A percentile compares a stretch with the other conserved stretches of the same genome.
These are phyloP conservation scores for Aspergillus conjunctus DNA, from an alignment of 495 filamentous ascomycete genomes.

Conservation along the genomic window DNA sequence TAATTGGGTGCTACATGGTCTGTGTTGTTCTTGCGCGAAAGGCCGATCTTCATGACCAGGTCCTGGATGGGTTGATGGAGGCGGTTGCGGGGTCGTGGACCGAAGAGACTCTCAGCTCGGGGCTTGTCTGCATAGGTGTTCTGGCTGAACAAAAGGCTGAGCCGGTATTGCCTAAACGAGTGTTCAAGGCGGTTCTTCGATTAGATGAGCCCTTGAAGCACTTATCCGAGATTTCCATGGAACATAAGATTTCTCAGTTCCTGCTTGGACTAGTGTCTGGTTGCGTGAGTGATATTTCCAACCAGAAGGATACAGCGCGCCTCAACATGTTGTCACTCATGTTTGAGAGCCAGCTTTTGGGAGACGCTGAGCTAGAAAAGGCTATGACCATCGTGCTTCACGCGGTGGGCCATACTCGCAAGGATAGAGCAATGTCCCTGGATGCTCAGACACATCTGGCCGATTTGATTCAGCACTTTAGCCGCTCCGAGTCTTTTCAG, in stretches of 20 bases:
- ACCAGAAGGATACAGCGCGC: constrained; percentile 57
- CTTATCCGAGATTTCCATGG: constrained; percentile 61
- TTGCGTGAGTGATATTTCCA: constrained; percentile 63
- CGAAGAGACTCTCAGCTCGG: constrained; percentile 65
- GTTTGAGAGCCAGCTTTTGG: constrained; percentile 62
- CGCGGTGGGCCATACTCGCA: constrained; percentile 35
- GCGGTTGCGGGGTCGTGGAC: constrained; percentile 76
- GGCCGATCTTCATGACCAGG: constrained; percentile 68
- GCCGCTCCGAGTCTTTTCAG: constrained; percentile 53
- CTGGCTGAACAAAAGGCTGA: constrained; percentile 73
- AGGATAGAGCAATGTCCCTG: constrained; percentile 42
- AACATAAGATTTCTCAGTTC: constrained; percentile 71
- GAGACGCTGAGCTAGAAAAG: constrained; percentile 59
- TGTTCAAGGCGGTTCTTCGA: constrained; percentile 69
- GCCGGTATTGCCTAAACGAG: constrained; percentile 58
- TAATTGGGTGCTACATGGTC: constrained; percentile 88
- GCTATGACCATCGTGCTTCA: constrained; percentile 64
- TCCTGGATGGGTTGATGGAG: constrained; percentile 81
- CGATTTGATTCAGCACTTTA: constrained; percentile 62
- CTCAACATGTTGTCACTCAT: constrained; percentile 61
- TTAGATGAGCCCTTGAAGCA: constrained; percentile 58
- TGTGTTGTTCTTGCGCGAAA: constrained; percentile 82
- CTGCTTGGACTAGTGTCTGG: constrained; percentile 71
- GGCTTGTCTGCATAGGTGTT: constrained; percentile 78
- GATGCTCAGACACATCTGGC: constrained; percentile 63